These are phyloP conservation scores for Monascus ruber DNA, from an alignment of 2,329 filamentous ascomycete genomes.

Conservation along the genomic window DNA sequence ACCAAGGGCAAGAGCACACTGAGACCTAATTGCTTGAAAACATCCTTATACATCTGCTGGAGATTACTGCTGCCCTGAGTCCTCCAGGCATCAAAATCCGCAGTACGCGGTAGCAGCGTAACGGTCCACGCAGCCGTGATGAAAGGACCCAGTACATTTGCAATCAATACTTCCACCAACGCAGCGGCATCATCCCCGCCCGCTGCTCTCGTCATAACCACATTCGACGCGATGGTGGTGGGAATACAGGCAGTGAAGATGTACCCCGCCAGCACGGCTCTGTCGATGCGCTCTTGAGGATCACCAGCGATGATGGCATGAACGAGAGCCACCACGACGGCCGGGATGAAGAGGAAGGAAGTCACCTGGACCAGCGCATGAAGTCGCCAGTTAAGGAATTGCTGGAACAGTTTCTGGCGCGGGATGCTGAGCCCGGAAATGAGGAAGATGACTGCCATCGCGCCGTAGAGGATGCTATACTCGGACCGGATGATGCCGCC, in stretches of 20 bases:
- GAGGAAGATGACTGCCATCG: constrained; percentile 58
- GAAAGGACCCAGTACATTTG: constrained; percentile 59
- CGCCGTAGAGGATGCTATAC: constrained; percentile 51
- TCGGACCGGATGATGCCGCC: constrained; percentile 29
- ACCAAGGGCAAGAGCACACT: constrained; percentile 55
- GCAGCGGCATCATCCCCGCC: constrained; percentile 56
- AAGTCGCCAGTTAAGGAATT: constrained; percentile 55
- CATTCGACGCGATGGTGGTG: constrained; percentile 62
- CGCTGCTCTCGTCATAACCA: constrained; percentile 60
- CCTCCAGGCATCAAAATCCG: constrained; percentile 24
- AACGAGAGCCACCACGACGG: constrained; percentile 47
- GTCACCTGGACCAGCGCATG: constrained; percentile 57
- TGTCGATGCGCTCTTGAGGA: constrained; percentile 42
- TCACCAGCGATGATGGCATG: constrained; percentile 40
- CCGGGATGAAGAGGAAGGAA: constrained; percentile 55
- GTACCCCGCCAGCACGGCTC: constrained; percentile 55
- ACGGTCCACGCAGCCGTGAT: constrained; percentile 53
- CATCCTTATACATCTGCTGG: constrained; percentile 51
- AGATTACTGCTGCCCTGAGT: constrained; percentile 41
- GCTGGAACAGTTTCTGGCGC: constrained; percentile 48
- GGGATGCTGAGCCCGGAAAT: constrained; percentile 60
- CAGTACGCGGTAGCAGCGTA: constrained; percentile 37
- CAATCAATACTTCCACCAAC: constrained; percentile 58
- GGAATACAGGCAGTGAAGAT: constrained; percentile 57
- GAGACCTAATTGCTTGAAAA: constrained; percentile 57